Evolutionary conservation across 495 filamentous ascomycete genomes (phyloP).

Genomic region (Penicillium malachiteum): DNA sequence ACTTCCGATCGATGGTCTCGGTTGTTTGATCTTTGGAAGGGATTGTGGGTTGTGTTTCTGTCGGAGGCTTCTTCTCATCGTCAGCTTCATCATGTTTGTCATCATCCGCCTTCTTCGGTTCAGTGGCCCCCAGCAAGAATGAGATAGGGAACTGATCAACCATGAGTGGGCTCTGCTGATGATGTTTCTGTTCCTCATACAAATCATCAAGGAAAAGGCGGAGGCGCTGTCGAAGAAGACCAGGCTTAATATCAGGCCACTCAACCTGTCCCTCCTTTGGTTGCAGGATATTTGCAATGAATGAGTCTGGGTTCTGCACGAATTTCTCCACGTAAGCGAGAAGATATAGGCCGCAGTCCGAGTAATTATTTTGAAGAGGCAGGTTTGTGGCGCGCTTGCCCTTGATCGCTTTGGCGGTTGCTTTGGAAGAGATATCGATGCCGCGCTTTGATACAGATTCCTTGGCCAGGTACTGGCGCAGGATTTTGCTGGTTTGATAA

Average conservation of each 20-base stretch:
- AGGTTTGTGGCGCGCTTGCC: conserved; percentile 69
- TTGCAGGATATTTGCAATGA: conserved; percentile 55
- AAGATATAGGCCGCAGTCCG: conserved; percentile 86
- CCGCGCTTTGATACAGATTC: conserved; percentile 71
- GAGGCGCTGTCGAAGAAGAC: conserved; percentile 51
- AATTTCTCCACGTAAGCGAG: conserved; percentile 83
- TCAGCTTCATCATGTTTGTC: not conserved
- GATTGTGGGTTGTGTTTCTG: not conserved
- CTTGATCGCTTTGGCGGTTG: conserved; percentile 46
- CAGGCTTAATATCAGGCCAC: conserved; percentile 55
- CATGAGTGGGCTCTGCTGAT: conserved; percentile 19
- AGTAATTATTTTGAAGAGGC: conserved; percentile 79
- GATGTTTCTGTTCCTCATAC: conserved; percentile 42
- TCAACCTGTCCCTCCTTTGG: conserved; percentile 49
- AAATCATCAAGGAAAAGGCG: conserved; percentile 52
- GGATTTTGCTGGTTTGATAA: conserved; percentile 55
- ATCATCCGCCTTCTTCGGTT: not conserved
- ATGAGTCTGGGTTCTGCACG: conserved; percentile 63
- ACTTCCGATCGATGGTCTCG: not conserved
- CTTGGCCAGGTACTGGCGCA: conserved; percentile 73
- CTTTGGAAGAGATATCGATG: conserved; percentile 51
- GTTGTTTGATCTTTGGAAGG: not conserved
- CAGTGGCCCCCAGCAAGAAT: conserved; percentile 32
- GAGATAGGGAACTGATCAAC: conserved; percentile 34
- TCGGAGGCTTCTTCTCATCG: not conserved